Evolutionary conservation across 306 rosid genomes (phyloP).

Genomic region (Corylus avellana): DNA sequence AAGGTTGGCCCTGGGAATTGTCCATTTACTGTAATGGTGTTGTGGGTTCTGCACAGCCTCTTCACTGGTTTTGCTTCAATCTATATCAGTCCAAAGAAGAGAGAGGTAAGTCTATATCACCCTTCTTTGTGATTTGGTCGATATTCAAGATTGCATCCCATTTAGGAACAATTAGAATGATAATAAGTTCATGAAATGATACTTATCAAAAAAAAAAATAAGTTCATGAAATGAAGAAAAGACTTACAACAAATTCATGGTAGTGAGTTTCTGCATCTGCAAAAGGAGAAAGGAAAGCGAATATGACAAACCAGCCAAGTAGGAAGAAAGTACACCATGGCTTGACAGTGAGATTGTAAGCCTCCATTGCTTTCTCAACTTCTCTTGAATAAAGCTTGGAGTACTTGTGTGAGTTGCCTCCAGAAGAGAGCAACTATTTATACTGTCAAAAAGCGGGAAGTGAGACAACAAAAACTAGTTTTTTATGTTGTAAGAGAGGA

Average conservation of each 20-base stretch:
- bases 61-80: constrained; percentile 45
- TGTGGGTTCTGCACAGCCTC: constrained; percentile 58
- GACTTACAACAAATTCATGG: constrained; percentile 79
- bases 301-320: constrained; percentile 40
- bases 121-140: neutral
- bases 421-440: constrained; percentile 39
- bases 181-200: constrained; percentile 15
- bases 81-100: constrained; percentile 32
- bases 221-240: constrained; percentile 8
- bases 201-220: too few species aligned
- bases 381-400: constrained; percentile 22
- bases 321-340: constrained; percentile 36
- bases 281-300: constrained; percentile 39
- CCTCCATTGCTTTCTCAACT: constrained; percentile 52
- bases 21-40: constrained; percentile 47
- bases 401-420: constrained; percentile 26
- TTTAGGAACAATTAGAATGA: neutral
- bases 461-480: neutral
- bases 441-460: constrained; percentile 34
- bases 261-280: constrained; percentile 58
- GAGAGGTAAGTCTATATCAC: neutral
- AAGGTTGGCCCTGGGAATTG: constrained; percentile 57
- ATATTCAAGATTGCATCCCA: neutral
- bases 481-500: neutral
- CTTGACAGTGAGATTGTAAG: constrained; percentile 29